phyloP scores from a whole-genome alignment of 2,329 filamentous ascomycete species.

The Cercospora sp. region DNA sequence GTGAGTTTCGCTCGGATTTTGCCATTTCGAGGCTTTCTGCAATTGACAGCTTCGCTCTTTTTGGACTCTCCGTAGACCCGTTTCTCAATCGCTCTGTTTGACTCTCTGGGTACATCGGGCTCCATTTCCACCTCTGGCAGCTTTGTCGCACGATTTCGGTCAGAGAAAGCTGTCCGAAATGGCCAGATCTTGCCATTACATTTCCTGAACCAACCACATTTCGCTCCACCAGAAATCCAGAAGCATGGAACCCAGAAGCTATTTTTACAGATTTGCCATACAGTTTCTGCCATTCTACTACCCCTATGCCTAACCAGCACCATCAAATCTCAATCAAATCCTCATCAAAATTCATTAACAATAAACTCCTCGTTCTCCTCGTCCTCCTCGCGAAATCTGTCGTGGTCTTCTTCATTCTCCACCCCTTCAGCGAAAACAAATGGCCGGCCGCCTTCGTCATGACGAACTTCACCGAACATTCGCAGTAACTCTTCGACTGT shows the following conservation, averaged over 20 bases:
- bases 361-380: constrained; percentile 4
- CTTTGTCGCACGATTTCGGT: background rate
- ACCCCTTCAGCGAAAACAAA: constrained; percentile 46
- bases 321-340: background rate
- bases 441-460: constrained; percentile 42
- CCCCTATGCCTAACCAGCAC: fast-evolving
- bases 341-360: constrained; percentile 3
- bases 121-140: background rate
- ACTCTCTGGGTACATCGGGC: background rate
- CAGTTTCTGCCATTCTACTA: background rate
- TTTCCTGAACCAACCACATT: background rate
- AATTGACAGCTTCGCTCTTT: background rate
- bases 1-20: background rate
- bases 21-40: background rate
- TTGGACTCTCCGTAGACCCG: background rate
- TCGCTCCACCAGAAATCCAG: background rate
- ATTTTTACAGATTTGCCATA: background rate
- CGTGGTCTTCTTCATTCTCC: constrained; percentile 20
- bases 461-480: constrained; percentile 48
- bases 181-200: background rate
- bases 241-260: background rate
- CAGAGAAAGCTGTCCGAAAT: background rate
- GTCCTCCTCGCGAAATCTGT: constrained; percentile 1
- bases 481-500: constrained; percentile 45
- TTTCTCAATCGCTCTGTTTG: background rate